Conservation (phyloP, 2,329 filamentous ascomycete species). For the Biscogniauxia mediterranea region DNA sequence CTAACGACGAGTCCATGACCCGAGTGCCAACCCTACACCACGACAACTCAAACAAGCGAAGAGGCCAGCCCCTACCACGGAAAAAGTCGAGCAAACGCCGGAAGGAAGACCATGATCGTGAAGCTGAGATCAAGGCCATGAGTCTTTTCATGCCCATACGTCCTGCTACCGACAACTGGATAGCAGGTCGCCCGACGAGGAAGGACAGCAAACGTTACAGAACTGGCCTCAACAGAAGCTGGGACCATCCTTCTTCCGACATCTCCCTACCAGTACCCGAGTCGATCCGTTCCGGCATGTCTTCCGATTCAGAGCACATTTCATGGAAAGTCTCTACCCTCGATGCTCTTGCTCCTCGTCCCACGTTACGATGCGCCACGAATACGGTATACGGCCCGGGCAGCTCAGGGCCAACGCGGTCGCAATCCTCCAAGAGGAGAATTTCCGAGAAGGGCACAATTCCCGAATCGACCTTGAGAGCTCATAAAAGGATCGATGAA, state of each 20-base stretch:
- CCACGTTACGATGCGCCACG: slow-evolving; percentile 73
- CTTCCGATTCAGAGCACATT: slow-evolving; percentile 69
- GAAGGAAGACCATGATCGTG: slow-evolving; percentile 71
- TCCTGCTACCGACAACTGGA: slow-evolving; percentile 57
- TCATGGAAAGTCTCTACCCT: slow-evolving; percentile 80
- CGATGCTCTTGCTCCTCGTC: slow-evolving; percentile 79
- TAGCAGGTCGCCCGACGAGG: slow-evolving; percentile 58
- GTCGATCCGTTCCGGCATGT: slow-evolving; percentile 75
- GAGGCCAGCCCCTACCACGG: slow-evolving; percentile 58
- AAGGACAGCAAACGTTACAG: slow-evolving; percentile 66
- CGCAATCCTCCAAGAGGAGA: slow-evolving; percentile 52
- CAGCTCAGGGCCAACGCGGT: slow-evolving; percentile 45
- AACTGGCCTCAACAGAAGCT: slow-evolving; percentile 49
- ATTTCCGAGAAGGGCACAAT: slow-evolving; percentile 52
- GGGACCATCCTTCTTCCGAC: slow-evolving; percentile 65
- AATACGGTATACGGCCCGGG: slow-evolving; percentile 57
- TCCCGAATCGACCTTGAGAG: slow-evolving; percentile 58
- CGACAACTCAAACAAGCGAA: slow-evolving; percentile 54
- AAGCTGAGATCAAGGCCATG: slow-evolving; percentile 88
- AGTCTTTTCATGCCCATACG: slow-evolving; percentile 66
- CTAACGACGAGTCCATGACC: slow-evolving; percentile 23
- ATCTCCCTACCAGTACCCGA: slow-evolving; percentile 72
- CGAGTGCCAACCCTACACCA: slow-evolving; percentile 54
- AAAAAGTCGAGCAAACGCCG: slow-evolving; percentile 76
- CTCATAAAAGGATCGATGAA: slow-evolving; percentile 63